phyloP scores from a whole-genome alignment of 2,329 filamentous ascomycete species.

The Phaeoacremonium minimum region DNA sequence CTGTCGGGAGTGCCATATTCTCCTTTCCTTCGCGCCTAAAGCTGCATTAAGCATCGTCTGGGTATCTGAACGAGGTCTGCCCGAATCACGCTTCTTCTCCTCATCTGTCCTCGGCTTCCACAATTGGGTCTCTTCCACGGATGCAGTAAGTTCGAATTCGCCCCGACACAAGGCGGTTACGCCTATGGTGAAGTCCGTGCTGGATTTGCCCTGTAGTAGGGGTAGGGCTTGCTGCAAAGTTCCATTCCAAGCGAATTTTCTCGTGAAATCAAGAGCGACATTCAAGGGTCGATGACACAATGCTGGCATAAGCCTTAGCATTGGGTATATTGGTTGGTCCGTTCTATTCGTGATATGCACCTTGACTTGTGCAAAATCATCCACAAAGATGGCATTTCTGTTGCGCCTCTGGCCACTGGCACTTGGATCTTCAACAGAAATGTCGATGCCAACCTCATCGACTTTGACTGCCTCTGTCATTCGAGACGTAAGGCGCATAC shows the following conservation, averaged over 20 bases:
- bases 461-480: conserved; percentile 83
- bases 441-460: conserved; percentile 69
- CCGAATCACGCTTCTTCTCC: conserved; percentile 16
- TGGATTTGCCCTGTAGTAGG: conserved; percentile 52
- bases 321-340: conserved; percentile 59
- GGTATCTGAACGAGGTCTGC: conserved; percentile 45
- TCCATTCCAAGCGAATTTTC: conserved; percentile 81
- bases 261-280: conserved; percentile 74
- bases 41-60: conserved; percentile 54
- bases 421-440: conserved; percentile 42
- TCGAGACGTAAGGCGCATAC: conserved; percentile 65
- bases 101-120: conserved; percentile 28
- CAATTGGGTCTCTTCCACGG: conserved; percentile 73
- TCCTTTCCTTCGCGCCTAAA: conserved; percentile 54
- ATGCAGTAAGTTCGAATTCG: conserved; percentile 76
- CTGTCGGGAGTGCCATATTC: conserved; percentile 61
- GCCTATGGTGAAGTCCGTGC: conserved; percentile 60
- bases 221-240: conserved; percentile 73
- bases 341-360: conserved; percentile 75
- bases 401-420: conserved; percentile 11
- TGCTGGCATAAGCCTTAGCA: conserved; percentile 73
- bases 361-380: conserved; percentile 65
- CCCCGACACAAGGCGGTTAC: conserved; percentile 74
- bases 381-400: conserved; percentile 31
- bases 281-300: conserved; percentile 69